phyloP scores from a whole-genome alignment of 2,329 filamentous ascomycete genomes.

The Beauveria scarabaeidicola region DNA sequence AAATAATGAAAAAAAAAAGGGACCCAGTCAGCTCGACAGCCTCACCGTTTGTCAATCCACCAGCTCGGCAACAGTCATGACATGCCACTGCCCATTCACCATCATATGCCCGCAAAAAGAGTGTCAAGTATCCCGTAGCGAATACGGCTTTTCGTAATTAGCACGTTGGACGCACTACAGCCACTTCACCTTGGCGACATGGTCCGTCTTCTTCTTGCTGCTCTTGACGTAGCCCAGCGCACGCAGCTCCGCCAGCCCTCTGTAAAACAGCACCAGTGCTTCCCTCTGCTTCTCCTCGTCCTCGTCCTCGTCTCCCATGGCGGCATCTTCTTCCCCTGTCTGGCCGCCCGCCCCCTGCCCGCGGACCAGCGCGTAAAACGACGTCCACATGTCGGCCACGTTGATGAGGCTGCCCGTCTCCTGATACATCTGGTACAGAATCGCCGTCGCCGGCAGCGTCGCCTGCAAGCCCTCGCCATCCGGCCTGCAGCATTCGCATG shows the following conservation, averaged over 20 bases:
- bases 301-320: slow-evolving; percentile 20
- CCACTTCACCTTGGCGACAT: slow-evolving; percentile 84
- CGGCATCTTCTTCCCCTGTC: slow-evolving; percentile 23
- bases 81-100: neutral
- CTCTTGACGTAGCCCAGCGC: slow-evolving; percentile 80
- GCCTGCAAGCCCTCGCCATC: slow-evolving; percentile 42
- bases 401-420: slow-evolving; percentile 73
- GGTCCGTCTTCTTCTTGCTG: slow-evolving; percentile 86
- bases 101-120: neutral
- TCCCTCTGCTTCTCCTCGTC: slow-evolving; percentile 43
- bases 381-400: slow-evolving; percentile 69
- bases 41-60: slow-evolving; percentile 1
- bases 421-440: slow-evolving; percentile 70
- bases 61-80: neutral
- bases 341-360: slow-evolving; percentile 29
- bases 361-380: slow-evolving; percentile 59
- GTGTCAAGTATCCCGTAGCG: no score
- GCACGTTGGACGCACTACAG: slow-evolving; percentile 31
- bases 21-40: neutral
- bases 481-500: slow-evolving; percentile 56
- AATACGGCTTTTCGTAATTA: no score
- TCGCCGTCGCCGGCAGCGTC: slow-evolving; percentile 60
- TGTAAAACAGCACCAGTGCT: slow-evolving; percentile 71
- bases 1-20: no score
- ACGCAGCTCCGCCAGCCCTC: slow-evolving; percentile 74